phyloP scores from a whole-genome alignment of 371 early-diverging fungal species.

The Enteropsectra breve region DNA sequence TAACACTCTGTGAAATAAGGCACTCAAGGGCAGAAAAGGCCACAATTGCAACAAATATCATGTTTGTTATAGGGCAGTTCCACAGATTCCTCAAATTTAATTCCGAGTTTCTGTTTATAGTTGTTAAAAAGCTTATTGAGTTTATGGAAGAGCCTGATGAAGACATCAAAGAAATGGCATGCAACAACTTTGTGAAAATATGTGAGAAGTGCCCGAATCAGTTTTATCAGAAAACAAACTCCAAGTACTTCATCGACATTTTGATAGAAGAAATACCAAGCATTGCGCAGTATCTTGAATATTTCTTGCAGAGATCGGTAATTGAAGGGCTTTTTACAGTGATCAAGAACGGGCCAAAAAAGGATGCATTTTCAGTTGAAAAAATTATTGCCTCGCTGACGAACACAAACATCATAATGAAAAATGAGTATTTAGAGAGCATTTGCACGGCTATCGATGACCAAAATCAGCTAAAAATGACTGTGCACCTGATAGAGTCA shows the following conservation, averaged over 20 bases:
- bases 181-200: constrained; percentile 96
- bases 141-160: constrained; percentile 99
- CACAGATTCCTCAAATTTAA: constrained; percentile 92
- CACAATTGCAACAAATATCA: constrained; percentile 94
- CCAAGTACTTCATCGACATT: constrained; percentile 16
- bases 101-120: constrained; percentile 95
- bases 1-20: constrained; percentile 79
- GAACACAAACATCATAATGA: not conserved
- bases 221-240: constrained; percentile 62
- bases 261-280: constrained; percentile 32
- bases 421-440: not conserved
- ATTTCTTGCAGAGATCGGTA: constrained; percentile 50
- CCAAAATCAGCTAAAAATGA: constrained; percentile 3
- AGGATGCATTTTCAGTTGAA: constrained; percentile 14
- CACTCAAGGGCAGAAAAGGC: constrained; percentile 95
- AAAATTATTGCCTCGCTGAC: constrained; percentile 12
- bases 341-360: constrained; percentile 27
- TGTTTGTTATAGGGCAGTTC: constrained; percentile 97
- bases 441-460: constrained; percentile 9
- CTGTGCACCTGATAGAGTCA: constrained; percentile 37
- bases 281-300: constrained; percentile 37
- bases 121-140: constrained; percentile 97
- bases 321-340: constrained; percentile 38
- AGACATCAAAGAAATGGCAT: constrained; percentile 99
- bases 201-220: constrained; percentile 84